These are phyloP conservation scores for Phytophthora brassicae DNA, from an alignment of 352 stramenopile species.

Conservation along the genomic window DNA sequence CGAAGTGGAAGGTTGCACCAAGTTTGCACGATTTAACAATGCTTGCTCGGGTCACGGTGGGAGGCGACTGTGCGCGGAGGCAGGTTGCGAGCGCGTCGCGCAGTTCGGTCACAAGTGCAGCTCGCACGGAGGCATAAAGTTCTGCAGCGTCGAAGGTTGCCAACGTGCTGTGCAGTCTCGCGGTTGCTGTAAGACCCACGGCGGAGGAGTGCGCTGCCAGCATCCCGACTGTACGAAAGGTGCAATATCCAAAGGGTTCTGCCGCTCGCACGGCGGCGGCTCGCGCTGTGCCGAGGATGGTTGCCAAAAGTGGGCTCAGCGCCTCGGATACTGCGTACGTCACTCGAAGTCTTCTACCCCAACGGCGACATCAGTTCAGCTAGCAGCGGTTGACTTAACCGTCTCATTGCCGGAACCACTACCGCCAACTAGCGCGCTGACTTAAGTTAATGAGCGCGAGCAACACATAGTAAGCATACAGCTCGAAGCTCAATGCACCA, in stretches of 20 bases:
- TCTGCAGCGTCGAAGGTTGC: slow-evolving; percentile 71
- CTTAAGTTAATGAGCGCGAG: no score
- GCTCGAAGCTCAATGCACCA: no score
- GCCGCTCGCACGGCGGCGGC: slow-evolving; percentile 79
- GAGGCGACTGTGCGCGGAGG: slow-evolving; percentile 67
- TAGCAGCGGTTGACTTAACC: not conserved
- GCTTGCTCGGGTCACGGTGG: slow-evolving; percentile 72
- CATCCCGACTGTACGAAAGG: slow-evolving; percentile 76
- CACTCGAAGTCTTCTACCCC: slow-evolving; percentile 53
- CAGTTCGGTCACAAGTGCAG: slow-evolving; percentile 86
- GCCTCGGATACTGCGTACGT: slow-evolving; percentile 70
- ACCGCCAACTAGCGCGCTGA: not conserved
- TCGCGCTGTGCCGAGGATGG: slow-evolving; percentile 66
- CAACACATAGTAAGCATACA: slow-evolving; percentile 9
- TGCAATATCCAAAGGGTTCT: slow-evolving; percentile 85
- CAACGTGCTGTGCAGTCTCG: slow-evolving; percentile 78
- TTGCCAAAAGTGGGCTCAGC: slow-evolving; percentile 79
- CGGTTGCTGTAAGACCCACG: slow-evolving; percentile 87
- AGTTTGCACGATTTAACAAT: slow-evolving; percentile 84
- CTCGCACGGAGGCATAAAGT: slow-evolving; percentile 74
- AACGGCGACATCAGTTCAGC: slow-evolving; percentile 13
- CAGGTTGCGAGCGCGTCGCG: slow-evolving; percentile 66
- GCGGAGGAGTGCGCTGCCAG: slow-evolving; percentile 84
- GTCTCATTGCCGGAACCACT: slow-evolving; percentile 2
- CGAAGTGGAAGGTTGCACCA: slow-evolving; percentile 63